Base-by-base conservation (phyloP, 202 grass and related monocot genomes). In the Zoysia matrella region DNA sequence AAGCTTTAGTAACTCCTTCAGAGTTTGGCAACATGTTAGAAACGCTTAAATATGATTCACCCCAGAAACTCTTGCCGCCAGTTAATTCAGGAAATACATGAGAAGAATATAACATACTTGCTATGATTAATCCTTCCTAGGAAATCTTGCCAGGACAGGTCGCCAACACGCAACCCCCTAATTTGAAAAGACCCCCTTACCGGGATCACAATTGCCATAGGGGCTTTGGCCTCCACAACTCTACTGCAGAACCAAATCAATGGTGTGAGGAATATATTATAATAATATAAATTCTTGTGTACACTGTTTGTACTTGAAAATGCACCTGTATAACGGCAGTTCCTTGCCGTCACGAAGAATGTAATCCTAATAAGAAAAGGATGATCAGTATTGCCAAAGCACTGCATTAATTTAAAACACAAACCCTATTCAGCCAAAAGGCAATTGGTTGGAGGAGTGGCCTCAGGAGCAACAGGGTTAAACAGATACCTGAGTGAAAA, bases 91-190 rank as follows among this genome's bases (percentile, higher is more conserved):
- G 14, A 88, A 68, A 85, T 1, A 11, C 12, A 12, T 60, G 13
- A 18, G 57, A 8, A 47, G 44, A 78, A 81, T 66, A 52, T 69
- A 61, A 78, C 90, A 58, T 85, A 99, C 96, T 77, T 79, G 2
- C 78, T 69, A 83, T 2, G 51, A 56, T 86, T 72, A 18, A 86
- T 87, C 86, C 84, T 87, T 83, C 80, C 89, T 76, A 99, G 85
- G 74, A 95, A 99, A 81, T 99, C 89, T 81, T 92, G 84, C 96
- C 96, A 99, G 49, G 87, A 89, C 54, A 99, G 82, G 78, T 99
- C 96, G 10, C 79, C 85, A 71, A 47, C 60, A 60, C 96, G 93
- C 3, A 99, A 71, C 83, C 85, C 88, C 64, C 89, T 84, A 52
- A 90, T 85, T n/a, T 76, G 45, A 11, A 86, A 86, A 51, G 96